Conservation (phyloP, 345 rosid genomes). For the Linum lewisii region DNA sequence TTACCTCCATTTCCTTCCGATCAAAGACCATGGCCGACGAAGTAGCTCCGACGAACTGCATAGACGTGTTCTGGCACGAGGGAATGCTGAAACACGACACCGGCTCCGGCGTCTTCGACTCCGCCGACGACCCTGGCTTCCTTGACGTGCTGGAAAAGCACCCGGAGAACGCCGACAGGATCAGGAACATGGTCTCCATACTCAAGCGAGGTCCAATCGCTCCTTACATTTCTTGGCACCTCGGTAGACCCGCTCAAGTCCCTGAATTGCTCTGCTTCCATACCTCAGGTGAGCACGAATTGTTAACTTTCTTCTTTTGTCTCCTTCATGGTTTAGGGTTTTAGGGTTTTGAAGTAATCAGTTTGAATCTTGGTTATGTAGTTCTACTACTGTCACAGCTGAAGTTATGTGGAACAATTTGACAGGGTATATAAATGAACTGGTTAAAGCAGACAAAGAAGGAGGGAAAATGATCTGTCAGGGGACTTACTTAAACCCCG, state of each 20-base stretch:
- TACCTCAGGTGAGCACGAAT: constrained; percentile 31
- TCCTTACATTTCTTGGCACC: constrained; percentile 56
- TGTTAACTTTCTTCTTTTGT: no score
- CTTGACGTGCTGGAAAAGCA: constrained; percentile 67
- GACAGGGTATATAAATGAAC: constrained; percentile 51
- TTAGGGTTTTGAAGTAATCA: neutral
- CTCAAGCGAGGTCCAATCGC: constrained; percentile 74
- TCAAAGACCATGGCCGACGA: neutral
- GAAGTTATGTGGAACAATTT: neutral
- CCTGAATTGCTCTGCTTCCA: constrained; percentile 67
- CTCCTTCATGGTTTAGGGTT: neutral
- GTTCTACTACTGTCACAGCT: neutral
- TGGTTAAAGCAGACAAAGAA: constrained; percentile 44
- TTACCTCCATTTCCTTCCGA: neutral
- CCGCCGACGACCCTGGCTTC: constrained; percentile 60
- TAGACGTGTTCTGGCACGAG: constrained; percentile 77
- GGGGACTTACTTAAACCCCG: constrained; percentile 66
- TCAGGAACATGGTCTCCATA: constrained; percentile 74
- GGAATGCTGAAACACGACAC: constrained; percentile 69
- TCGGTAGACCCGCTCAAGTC: constrained; percentile 42
- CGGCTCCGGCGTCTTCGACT: constrained; percentile 61
- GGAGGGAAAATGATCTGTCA: constrained; percentile 44
- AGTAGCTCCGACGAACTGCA: constrained; percentile 10
- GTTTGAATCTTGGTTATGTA: neutral
- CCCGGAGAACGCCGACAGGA: constrained; percentile 71